A percentile compares a stretch with the other conserved stretches of the same genome.
phyloP scores from a whole-genome alignment of 768 basidiomycete species.

The Trametes sanguinea region DNA sequence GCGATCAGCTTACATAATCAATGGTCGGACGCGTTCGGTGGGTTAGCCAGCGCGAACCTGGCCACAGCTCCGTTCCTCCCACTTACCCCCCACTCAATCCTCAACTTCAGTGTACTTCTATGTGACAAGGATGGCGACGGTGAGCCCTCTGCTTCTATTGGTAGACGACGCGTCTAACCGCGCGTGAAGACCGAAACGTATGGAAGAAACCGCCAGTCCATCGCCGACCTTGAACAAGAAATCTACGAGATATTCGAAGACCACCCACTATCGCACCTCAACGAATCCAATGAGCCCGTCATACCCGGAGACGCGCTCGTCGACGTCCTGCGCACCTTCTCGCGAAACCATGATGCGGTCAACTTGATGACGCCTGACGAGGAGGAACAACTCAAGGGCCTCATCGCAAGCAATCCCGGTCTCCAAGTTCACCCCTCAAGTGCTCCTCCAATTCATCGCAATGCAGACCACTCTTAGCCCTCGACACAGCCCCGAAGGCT shows the following conservation, averaged over 20 bases:
- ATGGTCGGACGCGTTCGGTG: conserved; percentile 17
- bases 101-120: conserved; percentile 19
- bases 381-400: conserved; percentile 54
- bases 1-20: conserved; percentile 9
- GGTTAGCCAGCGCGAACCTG: background rate
- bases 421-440: conserved; percentile 71
- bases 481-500: conserved; percentile 22
- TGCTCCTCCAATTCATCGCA: conserved; percentile 65
- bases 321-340: conserved; percentile 67
- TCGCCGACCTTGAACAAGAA: conserved; percentile 69
- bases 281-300: conserved; percentile 59
- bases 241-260: conserved; percentile 66
- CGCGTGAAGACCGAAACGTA: conserved; percentile 25
- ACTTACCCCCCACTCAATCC: conserved; percentile 14
- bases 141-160: background rate
- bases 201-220: conserved; percentile 70
- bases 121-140: conserved; percentile 19
- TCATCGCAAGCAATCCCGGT: conserved; percentile 61
- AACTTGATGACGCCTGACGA: conserved; percentile 70
- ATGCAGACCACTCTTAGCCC: conserved; percentile 28
- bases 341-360: conserved; percentile 56
- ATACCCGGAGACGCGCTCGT: conserved; percentile 73
- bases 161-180: conserved; percentile 12
- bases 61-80: background rate
- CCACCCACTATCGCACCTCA: conserved; percentile 60